Evolutionary conservation across 177 flowering plant genomes (phyloP).

Genomic region (Vitis hybrid): DNA sequence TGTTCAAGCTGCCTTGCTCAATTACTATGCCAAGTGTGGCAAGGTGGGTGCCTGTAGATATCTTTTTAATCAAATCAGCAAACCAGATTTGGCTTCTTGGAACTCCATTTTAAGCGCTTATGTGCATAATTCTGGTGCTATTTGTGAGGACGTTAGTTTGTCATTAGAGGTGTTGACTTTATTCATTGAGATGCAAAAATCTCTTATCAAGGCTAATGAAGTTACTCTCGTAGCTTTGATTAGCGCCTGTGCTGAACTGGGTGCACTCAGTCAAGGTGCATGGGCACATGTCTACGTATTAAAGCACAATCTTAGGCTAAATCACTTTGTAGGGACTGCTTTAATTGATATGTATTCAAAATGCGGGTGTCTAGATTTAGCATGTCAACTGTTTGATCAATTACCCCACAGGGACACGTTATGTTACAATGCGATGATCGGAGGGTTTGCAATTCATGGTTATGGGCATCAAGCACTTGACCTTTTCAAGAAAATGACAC

Average conservation of each 20-base stretch:
- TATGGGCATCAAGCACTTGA: constrained; percentile 34
- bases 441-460: constrained; percentile 51
- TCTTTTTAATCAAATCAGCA: constrained; percentile 39
- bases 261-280: constrained; percentile 46
- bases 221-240: constrained; percentile 49
- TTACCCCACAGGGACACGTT: constrained; percentile 39
- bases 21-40: constrained; percentile 49
- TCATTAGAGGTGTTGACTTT: constrained; percentile 41
- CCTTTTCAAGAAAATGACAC: constrained; percentile 36
- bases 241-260: constrained; percentile 57
- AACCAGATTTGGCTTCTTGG: constrained; percentile 58
- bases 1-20: constrained; percentile 49
- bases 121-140: constrained; percentile 18
- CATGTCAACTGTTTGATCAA: constrained; percentile 41
- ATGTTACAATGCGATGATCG: constrained; percentile 59
- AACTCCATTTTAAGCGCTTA: constrained; percentile 54
- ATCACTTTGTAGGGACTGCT: constrained; percentile 46
- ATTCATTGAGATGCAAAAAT: constrained; percentile 43
- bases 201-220: constrained; percentile 45
- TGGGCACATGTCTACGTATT: constrained; percentile 53
- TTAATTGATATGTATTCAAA: constrained; percentile 45
- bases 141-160: constrained; percentile 15
- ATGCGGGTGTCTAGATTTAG: constrained; percentile 41
- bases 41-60: constrained; percentile 34
- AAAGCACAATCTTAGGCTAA: constrained; percentile 32